Conservation (phyloP, 2,329 filamentous ascomycete genomes). For the Claviceps purpurea region DNA sequence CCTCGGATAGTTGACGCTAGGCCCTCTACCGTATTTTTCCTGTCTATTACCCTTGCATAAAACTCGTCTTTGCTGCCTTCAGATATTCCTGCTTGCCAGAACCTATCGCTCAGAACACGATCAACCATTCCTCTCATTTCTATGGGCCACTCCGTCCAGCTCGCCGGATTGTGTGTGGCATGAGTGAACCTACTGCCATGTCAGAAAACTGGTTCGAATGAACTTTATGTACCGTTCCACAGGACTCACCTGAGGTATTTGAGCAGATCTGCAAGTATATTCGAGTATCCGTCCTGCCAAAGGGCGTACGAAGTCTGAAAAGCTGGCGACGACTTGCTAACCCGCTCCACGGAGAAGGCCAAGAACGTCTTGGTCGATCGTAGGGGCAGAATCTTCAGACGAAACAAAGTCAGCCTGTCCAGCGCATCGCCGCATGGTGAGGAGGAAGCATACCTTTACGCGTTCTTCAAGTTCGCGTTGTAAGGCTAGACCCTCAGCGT, state of each 20-base stretch:
- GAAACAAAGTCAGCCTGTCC: constrained; percentile 5
- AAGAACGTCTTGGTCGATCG: constrained; percentile 83
- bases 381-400: constrained; percentile 52
- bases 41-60: constrained; percentile 79
- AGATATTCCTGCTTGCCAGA: constrained; percentile 97
- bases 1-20: constrained; percentile 88
- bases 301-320: constrained; percentile 65
- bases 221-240: neutral
- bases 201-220: neutral
- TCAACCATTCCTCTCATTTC: constrained; percentile 69
- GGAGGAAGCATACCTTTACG: constrained; percentile 39
- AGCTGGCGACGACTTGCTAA: constrained; percentile 58
- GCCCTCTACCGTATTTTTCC: constrained; percentile 80
- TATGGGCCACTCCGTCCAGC: constrained; percentile 64
- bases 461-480: constrained; percentile 69
- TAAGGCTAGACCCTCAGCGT: constrained; percentile 64
- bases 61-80: constrained; percentile 94
- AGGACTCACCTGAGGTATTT: constrained; percentile 57
- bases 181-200: constrained; percentile 56
- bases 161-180: constrained; percentile 74
- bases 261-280: constrained; percentile 74
- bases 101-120: constrained; percentile 80
- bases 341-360: constrained; percentile 81
- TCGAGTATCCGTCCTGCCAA: constrained; percentile 75
- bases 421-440: neutral